Conservation (phyloP, 495 filamentous ascomycete genomes). For the Durotheca rogersii region DNA sequence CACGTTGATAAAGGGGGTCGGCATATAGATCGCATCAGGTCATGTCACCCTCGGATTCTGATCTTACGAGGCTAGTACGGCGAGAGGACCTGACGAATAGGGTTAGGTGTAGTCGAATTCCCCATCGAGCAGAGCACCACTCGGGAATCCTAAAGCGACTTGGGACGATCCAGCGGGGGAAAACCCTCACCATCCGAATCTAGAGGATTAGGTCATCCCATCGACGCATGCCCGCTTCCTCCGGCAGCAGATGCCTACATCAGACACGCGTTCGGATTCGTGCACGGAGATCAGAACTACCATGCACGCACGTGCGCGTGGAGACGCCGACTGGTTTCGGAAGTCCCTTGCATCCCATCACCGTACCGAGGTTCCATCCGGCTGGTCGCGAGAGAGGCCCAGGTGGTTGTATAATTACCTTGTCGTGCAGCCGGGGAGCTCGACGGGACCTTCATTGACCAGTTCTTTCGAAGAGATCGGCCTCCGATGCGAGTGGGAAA, state of each 20-base stretch:
- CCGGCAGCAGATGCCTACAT: no score
- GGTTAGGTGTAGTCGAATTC: no score
- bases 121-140: no score
- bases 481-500: background rate
- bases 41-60: background rate
- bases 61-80: background rate
- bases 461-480: constrained; percentile 8
- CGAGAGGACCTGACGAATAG: background rate
- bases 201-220: no score
- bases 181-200: no score
- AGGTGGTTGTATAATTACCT: constrained; percentile 7
- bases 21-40: background rate
- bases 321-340: background rate
- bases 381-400: background rate
- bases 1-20: background rate
- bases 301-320: background rate
- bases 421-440: background rate
- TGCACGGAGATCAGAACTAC: no score
- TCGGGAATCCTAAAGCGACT: no score
- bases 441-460: background rate
- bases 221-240: no score
- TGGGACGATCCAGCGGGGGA: no score
- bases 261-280: no score
- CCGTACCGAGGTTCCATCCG: constrained; percentile 6
- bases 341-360: constrained; percentile 19